Conservation (phyloP, 306 rosid species). For the Hylodesmum podocarpum region DNA sequence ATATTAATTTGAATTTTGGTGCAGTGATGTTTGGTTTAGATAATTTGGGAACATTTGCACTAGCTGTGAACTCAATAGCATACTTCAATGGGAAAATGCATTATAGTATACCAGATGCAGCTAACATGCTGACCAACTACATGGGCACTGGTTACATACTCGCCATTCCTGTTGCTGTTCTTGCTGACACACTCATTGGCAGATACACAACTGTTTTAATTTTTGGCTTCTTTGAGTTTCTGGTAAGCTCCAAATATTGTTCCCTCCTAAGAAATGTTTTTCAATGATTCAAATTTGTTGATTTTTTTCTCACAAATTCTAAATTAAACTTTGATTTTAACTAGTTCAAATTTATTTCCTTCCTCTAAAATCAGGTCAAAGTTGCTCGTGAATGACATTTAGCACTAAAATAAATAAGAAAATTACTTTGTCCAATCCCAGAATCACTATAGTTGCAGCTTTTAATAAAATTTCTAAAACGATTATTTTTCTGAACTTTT, state of each 20-base stretch:
- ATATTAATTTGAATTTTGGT: conserved; percentile 8
- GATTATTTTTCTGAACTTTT: no score
- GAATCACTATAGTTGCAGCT: no score
- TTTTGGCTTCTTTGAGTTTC: conserved; percentile 63
- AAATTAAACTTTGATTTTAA: background rate
- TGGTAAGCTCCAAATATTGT: conserved; percentile 41
- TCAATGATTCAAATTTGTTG: background rate
- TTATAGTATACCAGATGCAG: conserved; percentile 66
- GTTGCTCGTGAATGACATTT: no score
- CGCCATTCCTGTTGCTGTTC: conserved; percentile 60
- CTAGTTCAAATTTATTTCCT: background rate
- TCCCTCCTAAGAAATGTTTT: background rate
- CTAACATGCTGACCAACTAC: conserved; percentile 79
- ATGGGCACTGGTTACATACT: conserved; percentile 76
- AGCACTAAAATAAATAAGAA: background rate
- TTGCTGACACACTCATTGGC: conserved; percentile 76
- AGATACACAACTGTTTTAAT: conserved; percentile 59
- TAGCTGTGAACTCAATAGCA: conserved; percentile 79
- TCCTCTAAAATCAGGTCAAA: background rate
- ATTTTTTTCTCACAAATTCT: no score
- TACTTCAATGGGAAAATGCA: conserved; percentile 75
- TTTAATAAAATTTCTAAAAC: no score
- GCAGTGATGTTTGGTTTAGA: conserved; percentile 68
- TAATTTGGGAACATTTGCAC: conserved; percentile 67
- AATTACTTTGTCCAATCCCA: no score